Percentiles rank a stretch among this genome's conserved stretches.
phyloP scores from a whole-genome alignment of 176 grass and related monocot species.

The Thalia dealbata region DNA sequence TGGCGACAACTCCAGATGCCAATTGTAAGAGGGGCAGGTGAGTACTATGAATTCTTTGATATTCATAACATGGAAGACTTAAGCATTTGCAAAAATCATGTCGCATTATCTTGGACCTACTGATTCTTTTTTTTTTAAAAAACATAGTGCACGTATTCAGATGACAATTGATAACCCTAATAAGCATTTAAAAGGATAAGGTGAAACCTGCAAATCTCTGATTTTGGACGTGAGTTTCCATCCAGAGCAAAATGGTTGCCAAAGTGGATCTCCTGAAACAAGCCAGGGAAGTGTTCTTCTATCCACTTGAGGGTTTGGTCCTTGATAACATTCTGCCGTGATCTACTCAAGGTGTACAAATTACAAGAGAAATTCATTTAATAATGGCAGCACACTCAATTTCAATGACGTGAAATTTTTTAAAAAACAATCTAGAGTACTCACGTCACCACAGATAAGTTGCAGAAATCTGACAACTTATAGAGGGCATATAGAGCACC shows the following conservation, averaged over 20 bases:
- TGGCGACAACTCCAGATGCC: too few relatives aligned
- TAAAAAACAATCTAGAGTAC: conserved; percentile 26
- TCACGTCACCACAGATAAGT: conserved; percentile 90
- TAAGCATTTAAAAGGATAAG: neutral
- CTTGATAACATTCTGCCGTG: conserved; percentile 91
- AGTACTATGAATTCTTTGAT: too few relatives aligned
- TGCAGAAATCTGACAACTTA: conserved; percentile 76
- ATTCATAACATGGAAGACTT: too few relatives aligned
- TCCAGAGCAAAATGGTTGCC: conserved; percentile 95
- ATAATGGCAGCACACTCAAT: neutral
- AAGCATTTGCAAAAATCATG: too few relatives aligned
- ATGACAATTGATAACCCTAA: neutral
- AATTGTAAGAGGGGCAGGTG: too few relatives aligned
- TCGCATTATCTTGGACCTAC: too few relatives aligned
- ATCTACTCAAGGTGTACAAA: conserved; percentile 32
- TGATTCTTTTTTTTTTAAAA: neutral
- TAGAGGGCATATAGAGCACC: conserved; percentile 70
- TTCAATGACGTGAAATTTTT: neutral
- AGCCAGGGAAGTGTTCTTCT: conserved; percentile 69
- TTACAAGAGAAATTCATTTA: neutral
- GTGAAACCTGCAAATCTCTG: conserved; percentile 81
- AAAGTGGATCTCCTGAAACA: conserved; percentile 94
- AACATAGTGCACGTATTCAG: neutral
- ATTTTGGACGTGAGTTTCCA: conserved; percentile 80
- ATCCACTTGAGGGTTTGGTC: conserved; percentile 81